Percentiles rank a stretch among this genome's conserved stretches.
Evolutionary conservation across 176 grass and related monocot genomes (phyloP).

Genomic region (Puccinellia tenuiflora): DNA sequence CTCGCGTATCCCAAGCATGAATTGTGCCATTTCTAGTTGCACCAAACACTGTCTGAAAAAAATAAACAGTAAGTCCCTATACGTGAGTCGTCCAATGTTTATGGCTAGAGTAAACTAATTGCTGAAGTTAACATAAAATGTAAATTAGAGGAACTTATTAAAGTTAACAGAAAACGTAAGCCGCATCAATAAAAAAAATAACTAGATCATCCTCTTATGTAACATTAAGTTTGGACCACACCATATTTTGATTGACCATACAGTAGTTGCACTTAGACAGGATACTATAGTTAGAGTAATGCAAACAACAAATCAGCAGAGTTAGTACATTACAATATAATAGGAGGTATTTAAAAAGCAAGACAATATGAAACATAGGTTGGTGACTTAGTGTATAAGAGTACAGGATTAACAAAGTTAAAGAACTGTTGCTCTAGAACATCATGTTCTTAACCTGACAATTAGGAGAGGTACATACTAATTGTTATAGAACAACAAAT

Average conservation of each 20-base stretch:
- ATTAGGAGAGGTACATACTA: neutral
- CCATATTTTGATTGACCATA: neutral
- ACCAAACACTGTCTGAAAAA: conserved; percentile 72
- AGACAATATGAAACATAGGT: neutral
- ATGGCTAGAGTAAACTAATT: neutral
- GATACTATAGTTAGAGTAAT: neutral
- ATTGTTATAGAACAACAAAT: neutral
- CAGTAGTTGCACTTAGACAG: neutral
- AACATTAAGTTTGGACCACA: neutral
- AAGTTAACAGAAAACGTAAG: conserved; percentile 6
- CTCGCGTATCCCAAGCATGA: conserved; percentile 84
- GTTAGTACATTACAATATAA: neutral
- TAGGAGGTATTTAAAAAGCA: neutral
- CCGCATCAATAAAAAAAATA: neutral
- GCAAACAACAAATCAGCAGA: neutral
- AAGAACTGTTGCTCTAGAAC: neutral
- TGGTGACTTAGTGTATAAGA: neutral
- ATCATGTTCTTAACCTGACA: neutral
- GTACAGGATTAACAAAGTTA: neutral
- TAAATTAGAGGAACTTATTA: neutral
- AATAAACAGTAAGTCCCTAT: conserved; percentile 2
- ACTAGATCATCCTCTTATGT: neutral
- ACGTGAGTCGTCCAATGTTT: neutral
- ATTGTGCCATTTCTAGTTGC: conserved; percentile 69
- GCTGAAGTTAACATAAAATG: neutral